Base-by-base conservation (phyloP, 2,329 filamentous ascomycete genomes). In the Lithohypha guttulata region DNA sequence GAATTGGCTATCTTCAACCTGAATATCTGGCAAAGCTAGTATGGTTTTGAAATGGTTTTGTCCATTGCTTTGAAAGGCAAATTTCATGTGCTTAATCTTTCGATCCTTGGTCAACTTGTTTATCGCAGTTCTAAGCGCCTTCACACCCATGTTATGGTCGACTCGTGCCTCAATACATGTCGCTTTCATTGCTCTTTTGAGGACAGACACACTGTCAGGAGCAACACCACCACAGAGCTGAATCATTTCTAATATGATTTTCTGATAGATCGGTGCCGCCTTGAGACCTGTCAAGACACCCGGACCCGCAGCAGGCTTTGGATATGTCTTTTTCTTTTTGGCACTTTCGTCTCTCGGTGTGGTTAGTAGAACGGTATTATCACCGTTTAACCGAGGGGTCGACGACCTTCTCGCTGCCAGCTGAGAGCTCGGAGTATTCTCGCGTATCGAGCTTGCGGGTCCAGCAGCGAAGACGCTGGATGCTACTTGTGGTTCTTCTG, bases 181-280 rank as follows among this genome's bases (percentile, higher is more conserved):
- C 28, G 50, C 32, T 20, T 33, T 29, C 29, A 46, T 41, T 7
- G 44, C 37, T 14, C 50, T 42, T 35, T 42, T 44, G 22, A 52
- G 17, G 11, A 65, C 57, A 2, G 65, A 65, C 10, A 62, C 57
- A 17, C 70, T 65, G 25, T 69, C 63, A 2, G 74, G 71, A 38
- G 70, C 76, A 2, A 70, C 66, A 6, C 75, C 75, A 31, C 64
- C 63, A 39, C 68, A 69, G 34, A 64, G 61, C 30, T 70, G 59
- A 9, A 78, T 51, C 26, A 78, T 67, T 18, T 73, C 64, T 51
- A 73, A 55, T 3, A 78, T 58, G 20, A 77, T 68, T 13, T 64
- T 65, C 37, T 59, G 63, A 22, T 44, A 50, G 15, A n/a, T n/a
- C n/a, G n/a, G n/a, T n/a, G n/a, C n/a, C n/a, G n/a, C n/a, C n/a